Base-by-base conservation (phyloP, 441 rosid genomes). In the Erysimum pusillum region DNA sequence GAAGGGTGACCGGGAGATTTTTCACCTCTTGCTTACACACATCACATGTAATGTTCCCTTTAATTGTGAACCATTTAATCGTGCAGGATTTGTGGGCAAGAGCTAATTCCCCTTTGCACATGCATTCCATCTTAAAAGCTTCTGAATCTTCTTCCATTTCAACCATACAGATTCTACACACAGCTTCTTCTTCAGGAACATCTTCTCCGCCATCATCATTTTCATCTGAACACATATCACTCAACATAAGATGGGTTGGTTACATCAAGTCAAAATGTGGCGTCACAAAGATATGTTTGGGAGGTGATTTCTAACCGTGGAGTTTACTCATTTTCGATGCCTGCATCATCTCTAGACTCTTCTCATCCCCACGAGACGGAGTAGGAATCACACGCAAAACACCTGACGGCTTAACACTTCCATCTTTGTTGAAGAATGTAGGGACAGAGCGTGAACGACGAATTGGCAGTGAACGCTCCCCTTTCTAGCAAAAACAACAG, bases 101-200 rank as follows among this genome's bases (percentile, higher is more conserved):
- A 61, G 97, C 97, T 39, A 96, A 85, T 79, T 96, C 99, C 7
- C 99, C 99, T 86, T 88, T 96, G 83, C 99, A 96, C 86, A 97
- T 90, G 78, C 99, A 96, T 66, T 93, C 99, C 94, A 96, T 88
- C 87, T 90, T 96, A 31, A 96, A 83, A 51, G 99, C 91, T 78
- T 96, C 98, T 17, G 88, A 91, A 49, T 96, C 99, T 88, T 93
- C 98, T 67, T 90, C 86, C 32, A 96, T 80, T 49, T 93, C 99
- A 52, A 86, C 83, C 81, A 96, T 34, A 84, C 99, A 96, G 70
- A 96, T 96, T 77, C 99, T 87, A 74, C 98, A 96, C 52, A 96
- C 96, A 65, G 97, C 99, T 81, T 91, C 98, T 67, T 96, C 99
- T 86, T 93, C 96, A 0, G 90, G 87, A 58, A 96, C 91, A 76